Evolutionary conservation across 441 rosid species (phyloP).

Genomic region (Euphorbia corollata): DNA sequence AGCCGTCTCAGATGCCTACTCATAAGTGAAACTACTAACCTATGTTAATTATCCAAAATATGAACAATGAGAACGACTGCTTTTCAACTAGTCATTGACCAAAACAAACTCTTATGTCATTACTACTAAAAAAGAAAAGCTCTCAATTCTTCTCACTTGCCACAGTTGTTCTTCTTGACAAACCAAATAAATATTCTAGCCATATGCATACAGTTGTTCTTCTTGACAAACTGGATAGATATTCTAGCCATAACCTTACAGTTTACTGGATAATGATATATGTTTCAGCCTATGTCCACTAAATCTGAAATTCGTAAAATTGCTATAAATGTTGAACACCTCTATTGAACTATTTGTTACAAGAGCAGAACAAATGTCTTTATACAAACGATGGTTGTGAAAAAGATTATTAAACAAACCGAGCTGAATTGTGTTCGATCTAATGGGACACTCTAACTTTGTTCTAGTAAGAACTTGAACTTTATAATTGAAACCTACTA

Average conservation of each 20-base stretch:
- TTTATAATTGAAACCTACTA: not conserved
- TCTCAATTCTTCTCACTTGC: not conserved
- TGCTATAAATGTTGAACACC: not conserved
- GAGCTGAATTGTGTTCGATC: not conserved
- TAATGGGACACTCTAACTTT: not conserved
- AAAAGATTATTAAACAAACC: not conserved
- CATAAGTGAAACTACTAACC: constrained; percentile 1
- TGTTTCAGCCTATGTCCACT: not conserved
- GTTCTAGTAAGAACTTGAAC: not conserved
- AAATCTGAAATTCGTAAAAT: not conserved
- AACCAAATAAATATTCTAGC: no score
- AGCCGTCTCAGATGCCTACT: not conserved
- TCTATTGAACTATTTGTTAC: not conserved
- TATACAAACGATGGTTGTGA: not conserved
- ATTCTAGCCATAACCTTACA: not conserved
- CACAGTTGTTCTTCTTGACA: no score
- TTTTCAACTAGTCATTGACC: constrained; percentile 3
- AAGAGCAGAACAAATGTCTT: not conserved
- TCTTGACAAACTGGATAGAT: not conserved
- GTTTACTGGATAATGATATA: not conserved
- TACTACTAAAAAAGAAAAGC: not conserved
- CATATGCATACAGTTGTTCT: not conserved
- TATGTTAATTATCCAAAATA: not conserved
- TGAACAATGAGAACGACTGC: not conserved
- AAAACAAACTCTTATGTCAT: not conserved